Evolutionary conservation across 306 rosid genomes (phyloP), one percentile per base, ranked within the genome.

Genomic region (Carpinus fangiana): DNA sequence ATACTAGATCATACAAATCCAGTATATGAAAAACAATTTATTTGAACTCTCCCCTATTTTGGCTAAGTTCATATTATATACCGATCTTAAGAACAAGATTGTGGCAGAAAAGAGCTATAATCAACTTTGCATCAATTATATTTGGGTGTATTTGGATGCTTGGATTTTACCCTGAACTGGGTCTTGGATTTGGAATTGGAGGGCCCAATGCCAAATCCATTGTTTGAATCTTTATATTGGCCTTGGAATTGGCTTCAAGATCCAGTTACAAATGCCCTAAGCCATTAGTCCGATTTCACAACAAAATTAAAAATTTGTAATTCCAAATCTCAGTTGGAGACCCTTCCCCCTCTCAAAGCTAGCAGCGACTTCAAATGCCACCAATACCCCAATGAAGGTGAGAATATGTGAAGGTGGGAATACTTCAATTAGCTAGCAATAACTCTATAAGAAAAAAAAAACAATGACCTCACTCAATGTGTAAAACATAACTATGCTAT

Each of bases 61-160:
- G 36, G 67, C n/a, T 6, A 13, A 61, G 14, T 13, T 61, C 34
- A 18, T 23, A 5, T 61, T 28, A 12, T 26, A 6, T 61, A 26
- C 43, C 9, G 0, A 61, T 61, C n/a, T 41, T 61, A 13, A 1
- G 67, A 14, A 23, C 67, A 61, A 61, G 34, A 8, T 28, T 61
- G n/a, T 28, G 26, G 8, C 18, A 61, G 38, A 41, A 12, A 6
- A 61, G 43, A 2, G 34, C 67, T 23, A 61, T 31, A 5, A n/a
- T n/a, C 14, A 60, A 60, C 67, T 60, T 60, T 60, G 41, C 67
- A 60, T 60, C 38, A 60, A 12, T 60, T 60, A 60, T 60, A 26
- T 16, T 4, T 60, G 11, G 36, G 7, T 60, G 17, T 60, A 16
- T 12, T 23, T 60, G 67, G 41, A 60, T 26, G 67, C 67, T 26